Base-by-base conservation (phyloP, 352 stramenopile species). In the Plasmopara viticola region DNA sequence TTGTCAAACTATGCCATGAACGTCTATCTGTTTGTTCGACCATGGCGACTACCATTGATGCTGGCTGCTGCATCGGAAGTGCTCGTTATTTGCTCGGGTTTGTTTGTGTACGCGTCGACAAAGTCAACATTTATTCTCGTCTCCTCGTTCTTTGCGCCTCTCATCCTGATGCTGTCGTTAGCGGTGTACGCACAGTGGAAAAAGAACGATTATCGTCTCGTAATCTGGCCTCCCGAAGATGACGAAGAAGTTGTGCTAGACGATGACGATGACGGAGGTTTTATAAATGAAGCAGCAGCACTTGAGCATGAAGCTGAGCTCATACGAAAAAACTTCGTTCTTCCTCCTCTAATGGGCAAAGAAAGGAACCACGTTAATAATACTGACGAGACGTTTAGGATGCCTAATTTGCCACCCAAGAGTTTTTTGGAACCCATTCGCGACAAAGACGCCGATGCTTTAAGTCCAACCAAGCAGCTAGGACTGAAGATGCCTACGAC, bases 121-220 rank as follows among this genome's bases (percentile, higher is more conserved):
- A 48, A 71, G 29, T 93, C 78, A 35, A 84, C 64, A 1, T 92
- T 93, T 34, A 84, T 92, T 43, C 68, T 95, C 0, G 72, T 89
- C 10, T 80, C 74, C 0, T 90, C 76, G 0, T 60, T 93, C 46
- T 92, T 93, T 29, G 62, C 68, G 1, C 83, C 84, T 9, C 55
- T 95, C 4, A 78, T 93, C 25, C 58, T 90, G 39, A 90, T 89
- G 78, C 55, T 92, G 1, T 78, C 75, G 18, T 65, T 88, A 10
- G 78, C 76, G 0, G 79, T 94, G 30, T 80, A 87, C 41, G 66
- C 68, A 20, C 79, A 91, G 46, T 95, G 84, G 82, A 58, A 55
- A 10, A 83, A 84, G 45, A 95, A 93, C 38, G 82, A 94, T 53
- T 90, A 92, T 45, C 72, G 83, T 0, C 70, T 94, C 30, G 77